phyloP scores from a whole-genome alignment of 352 stramenopile species.

The Thraustochytrium striatum region DNA sequence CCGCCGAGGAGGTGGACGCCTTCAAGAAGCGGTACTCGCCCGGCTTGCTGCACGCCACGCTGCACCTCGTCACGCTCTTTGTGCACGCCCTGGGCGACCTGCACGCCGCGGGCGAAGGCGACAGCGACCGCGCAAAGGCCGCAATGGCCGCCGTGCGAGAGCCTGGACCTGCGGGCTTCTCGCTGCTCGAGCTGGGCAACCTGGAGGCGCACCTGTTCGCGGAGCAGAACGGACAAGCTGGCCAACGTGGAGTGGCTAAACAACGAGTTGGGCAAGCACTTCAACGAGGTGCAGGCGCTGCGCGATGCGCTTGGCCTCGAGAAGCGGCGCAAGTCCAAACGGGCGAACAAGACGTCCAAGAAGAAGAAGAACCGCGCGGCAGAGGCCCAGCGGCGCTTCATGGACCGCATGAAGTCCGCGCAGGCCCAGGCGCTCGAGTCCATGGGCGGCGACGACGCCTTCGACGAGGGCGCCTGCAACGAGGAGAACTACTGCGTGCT shows the following conservation, averaged over 20 bases:
- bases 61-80: constrained; percentile 21
- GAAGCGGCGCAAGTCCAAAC: constrained; percentile 35
- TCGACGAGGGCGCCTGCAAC: not conserved
- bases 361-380: not conserved
- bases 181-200: constrained; percentile 17
- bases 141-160: no score
- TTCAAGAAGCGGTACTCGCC: no score
- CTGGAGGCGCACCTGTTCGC: not conserved
- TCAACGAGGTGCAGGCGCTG: not conserved
- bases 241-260: constrained; percentile 1
- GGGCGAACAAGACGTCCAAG: not conserved
- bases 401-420: constrained; percentile 16
- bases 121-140: no score
- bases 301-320: not conserved
- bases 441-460: not conserved
- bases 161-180: no score
- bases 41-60: not conserved
- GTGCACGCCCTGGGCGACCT: no score
- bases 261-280: not conserved
- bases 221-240: constrained; percentile 2
- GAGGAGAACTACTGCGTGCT: constrained; percentile 41
- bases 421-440: not conserved
- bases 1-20: no score
- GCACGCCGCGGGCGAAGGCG: no score
- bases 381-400: not conserved